Evolutionary conservation across 495 filamentous ascomycete species (phyloP), one percentile per base, ranked within the genome.

Genomic region (Beverwykella pulmonaria): DNA sequence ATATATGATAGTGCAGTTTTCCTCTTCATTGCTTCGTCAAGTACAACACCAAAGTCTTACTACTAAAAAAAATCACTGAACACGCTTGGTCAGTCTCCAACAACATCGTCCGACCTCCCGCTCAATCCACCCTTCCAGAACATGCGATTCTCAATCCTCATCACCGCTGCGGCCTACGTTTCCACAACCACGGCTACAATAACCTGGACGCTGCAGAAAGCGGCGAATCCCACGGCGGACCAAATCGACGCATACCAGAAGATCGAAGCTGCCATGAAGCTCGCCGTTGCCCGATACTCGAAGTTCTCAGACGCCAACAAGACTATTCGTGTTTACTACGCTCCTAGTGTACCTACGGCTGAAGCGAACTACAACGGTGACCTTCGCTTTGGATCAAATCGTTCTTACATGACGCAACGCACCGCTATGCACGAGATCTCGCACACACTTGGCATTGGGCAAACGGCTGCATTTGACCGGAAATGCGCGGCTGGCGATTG

Each of bases 341-440:
- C 63, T 9, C 63, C 63, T 15, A 36, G 63, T 30, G 63, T 67
- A 0, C 63, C 63, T 7, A 67, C 63, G 2, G 63, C 63, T 41
- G 63, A 67, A 55, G 63, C 63, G 10, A 29, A 7, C 34, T 67
- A 67, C 63, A 67, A 67, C 50, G 63, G 63, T 32, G 63, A 67
- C 36, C 48, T 67, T 15, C 63, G 63, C 30, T 67, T 67, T 49
- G 63, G 63, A 0, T 54, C 47, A 14, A 46, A 67, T 49, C n/a
- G 63, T 1, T 26, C 39, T 15, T 67, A 67, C 56, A 67, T 67
- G 63, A 67, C 63, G 36, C 20, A 67, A 46, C 63, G 63, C 47
- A 67, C 63, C 12, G 63, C 63, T 17, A 61, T 67, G 63, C 63
- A 67, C 36, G 63, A 67, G 22, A 67, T 67, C 26, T n/a, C 29